phyloP scores from a whole-genome alignment of 352 stramenopile genomes.

The Thraustochytrium sp. region DNA sequence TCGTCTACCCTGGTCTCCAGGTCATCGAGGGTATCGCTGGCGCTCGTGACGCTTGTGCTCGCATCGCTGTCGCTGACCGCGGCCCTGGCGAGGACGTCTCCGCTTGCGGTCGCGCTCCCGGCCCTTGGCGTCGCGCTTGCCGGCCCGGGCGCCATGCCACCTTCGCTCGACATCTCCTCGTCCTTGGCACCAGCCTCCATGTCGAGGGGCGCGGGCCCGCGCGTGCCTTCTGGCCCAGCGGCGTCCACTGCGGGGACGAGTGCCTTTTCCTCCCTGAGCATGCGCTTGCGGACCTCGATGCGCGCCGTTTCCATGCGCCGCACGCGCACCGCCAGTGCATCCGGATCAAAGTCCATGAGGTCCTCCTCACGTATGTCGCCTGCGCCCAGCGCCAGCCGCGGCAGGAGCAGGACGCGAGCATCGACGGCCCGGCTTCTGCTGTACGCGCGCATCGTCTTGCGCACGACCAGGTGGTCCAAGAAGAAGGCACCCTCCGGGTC shows the following conservation, averaged over 20 bases:
- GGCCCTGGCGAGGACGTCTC: too few species aligned
- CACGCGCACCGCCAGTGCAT: not conserved
- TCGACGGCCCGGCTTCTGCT: not conserved
- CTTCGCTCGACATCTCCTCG: too few species aligned
- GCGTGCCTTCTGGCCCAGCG: not conserved
- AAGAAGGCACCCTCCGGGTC: not conserved
- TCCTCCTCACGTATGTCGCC: not conserved
- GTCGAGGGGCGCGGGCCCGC: not conserved
- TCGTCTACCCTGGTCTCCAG: not conserved
- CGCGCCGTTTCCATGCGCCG: not conserved
- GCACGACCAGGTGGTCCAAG: not conserved
- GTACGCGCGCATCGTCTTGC: not conserved
- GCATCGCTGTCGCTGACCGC: not conserved
- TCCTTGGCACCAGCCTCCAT: too few species aligned
- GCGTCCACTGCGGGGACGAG: not conserved
- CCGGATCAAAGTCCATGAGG: not conserved
- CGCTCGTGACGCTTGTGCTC: not conserved
- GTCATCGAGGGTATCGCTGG: not conserved
- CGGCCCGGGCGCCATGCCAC: too few species aligned
- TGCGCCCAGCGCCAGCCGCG: not conserved
- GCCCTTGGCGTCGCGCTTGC: too few species aligned
- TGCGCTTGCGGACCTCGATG: not conserved
- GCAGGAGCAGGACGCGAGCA: not conserved
- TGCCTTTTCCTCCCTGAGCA: not conserved
- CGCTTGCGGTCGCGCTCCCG: too few species aligned